These are phyloP conservation scores for Cylindrotheca fusiformis DNA, from an alignment of 108 stramenopile genomes.

Conservation along the genomic window DNA sequence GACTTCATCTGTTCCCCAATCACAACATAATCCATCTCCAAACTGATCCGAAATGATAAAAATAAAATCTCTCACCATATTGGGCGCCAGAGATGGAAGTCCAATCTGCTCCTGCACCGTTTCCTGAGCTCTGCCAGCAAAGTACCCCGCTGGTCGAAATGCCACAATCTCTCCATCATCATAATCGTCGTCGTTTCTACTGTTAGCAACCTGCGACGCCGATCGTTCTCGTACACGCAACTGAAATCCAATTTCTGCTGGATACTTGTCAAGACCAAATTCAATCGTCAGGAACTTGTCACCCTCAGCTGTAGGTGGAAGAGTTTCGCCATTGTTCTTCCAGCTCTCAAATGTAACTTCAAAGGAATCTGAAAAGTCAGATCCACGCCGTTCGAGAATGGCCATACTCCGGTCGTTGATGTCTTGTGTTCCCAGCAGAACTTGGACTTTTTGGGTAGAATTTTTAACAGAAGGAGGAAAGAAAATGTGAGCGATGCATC, in stretches of 20 bases:
- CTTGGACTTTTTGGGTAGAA: slow-evolving; percentile 21
- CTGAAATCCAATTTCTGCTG: slow-evolving; percentile 28
- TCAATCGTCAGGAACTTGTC: slow-evolving; percentile 17
- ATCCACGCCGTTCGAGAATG: slow-evolving; percentile 18
- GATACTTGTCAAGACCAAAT: slow-evolving; percentile 26
- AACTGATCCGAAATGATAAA: slow-evolving; percentile 29
- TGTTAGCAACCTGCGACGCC: neutral
- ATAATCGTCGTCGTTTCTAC: too few relatives aligned
- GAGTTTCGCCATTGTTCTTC: neutral
- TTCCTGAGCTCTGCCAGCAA: slow-evolving; percentile 7
- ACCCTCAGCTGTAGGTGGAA: neutral
- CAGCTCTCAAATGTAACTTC: slow-evolving; percentile 21
- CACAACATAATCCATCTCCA: slow-evolving; percentile 36
- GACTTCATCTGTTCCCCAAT: slow-evolving; percentile 5
- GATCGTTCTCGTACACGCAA: slow-evolving; percentile 8
- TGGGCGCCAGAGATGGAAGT: neutral
- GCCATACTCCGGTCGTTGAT: slow-evolving; percentile 1
- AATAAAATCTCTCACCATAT: slow-evolving; percentile 9
- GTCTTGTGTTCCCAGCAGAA: slow-evolving; percentile 27
- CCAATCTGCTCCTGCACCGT: slow-evolving; percentile 21
- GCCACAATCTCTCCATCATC: slow-evolving; percentile 8
- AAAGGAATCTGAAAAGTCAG: slow-evolving; percentile 10
- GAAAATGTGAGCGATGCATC: too few relatives aligned
- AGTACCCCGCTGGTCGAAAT: slow-evolving; percentile 31
- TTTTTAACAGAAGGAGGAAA: neutral